A percentile compares a stretch with the other conserved stretches of the same genome.
Conservation (phyloP, 2,329 filamentous ascomycete genomes). For the Clarireedia homoeocarpa region DNA sequence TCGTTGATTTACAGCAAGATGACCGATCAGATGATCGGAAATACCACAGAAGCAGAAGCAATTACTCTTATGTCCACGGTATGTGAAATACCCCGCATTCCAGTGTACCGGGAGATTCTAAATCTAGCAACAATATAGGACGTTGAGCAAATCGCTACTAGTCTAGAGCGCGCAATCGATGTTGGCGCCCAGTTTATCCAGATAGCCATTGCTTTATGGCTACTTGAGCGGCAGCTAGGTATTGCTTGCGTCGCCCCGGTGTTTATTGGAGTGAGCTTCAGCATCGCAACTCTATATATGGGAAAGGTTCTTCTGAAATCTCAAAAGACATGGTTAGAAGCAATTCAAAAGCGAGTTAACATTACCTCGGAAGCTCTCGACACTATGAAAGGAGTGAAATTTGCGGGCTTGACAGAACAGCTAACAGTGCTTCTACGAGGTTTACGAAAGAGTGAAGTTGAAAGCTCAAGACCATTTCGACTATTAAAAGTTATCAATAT, state of each 20-base stretch:
- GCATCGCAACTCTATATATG: background rate
- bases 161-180: constrained; percentile 29
- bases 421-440: background rate
- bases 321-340: constrained; percentile 32
- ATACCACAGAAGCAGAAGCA: background rate
- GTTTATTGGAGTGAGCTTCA: constrained; percentile 11
- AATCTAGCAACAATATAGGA: constrained; percentile 38
- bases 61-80: background rate
- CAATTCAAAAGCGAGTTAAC: constrained; percentile 35
- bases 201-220: constrained; percentile 31
- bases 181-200: constrained; percentile 35
- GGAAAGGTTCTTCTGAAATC: background rate
- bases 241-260: constrained; percentile 23
- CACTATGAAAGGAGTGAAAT: constrained; percentile 38
- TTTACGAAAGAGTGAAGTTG: background rate
- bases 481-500: background rate
- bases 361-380: constrained; percentile 34
- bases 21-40: background rate
- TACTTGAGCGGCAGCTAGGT: constrained; percentile 31
- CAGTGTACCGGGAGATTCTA: background rate
- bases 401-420: constrained; percentile 31
- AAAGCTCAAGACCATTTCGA: background rate
- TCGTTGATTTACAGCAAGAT: constrained; percentile 37
- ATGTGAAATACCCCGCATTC: background rate
- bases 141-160: constrained; percentile 28